Percentiles rank a stretch among this genome's conserved stretches.
phyloP scores from a whole-genome alignment of 2,329 filamentous ascomycete genomes.

The Fonsecaea pugnacius region DNA sequence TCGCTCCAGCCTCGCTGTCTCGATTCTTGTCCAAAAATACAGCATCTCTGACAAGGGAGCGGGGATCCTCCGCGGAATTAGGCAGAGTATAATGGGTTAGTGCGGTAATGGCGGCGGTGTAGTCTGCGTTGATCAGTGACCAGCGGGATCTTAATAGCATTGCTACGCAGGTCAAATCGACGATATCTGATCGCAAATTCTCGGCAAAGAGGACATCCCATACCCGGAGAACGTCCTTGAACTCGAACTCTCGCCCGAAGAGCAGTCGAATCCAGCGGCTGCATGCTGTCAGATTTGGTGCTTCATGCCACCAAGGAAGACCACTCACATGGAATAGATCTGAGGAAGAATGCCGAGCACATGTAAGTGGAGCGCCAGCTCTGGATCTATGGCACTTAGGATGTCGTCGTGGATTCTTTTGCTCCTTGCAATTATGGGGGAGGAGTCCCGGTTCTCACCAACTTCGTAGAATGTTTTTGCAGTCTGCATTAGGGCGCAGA shows the following conservation, averaged over 20 bases:
- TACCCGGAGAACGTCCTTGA: conserved; percentile 78
- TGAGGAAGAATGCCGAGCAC: conserved; percentile 90
- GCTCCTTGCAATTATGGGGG: conserved; percentile 82
- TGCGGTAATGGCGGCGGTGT: conserved; percentile 79
- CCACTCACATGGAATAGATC: conserved; percentile 83
- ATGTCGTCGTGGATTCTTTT: conserved; percentile 83
- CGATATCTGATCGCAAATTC: conserved; percentile 75
- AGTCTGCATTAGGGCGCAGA: conserved; percentile 83
- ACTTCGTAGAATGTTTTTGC: conserved; percentile 87
- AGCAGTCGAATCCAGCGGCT: conserved; percentile 92
- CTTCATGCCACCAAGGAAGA: neutral
- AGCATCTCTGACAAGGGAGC: conserved; percentile 84
- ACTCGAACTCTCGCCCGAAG: conserved; percentile 91
- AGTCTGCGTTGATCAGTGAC: conserved; percentile 84
- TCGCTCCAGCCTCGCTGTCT: conserved; percentile 49
- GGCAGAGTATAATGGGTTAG: conserved; percentile 82
- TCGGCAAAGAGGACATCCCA: conserved; percentile 93
- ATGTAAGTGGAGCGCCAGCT: conserved; percentile 77
- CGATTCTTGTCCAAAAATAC: conserved; percentile 57
- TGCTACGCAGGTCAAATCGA: conserved; percentile 88
- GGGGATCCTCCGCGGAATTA: conserved; percentile 65
- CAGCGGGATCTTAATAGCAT: conserved; percentile 93
- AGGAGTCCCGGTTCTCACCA: conserved; percentile 56
- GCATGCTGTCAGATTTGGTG: conserved; percentile 1
- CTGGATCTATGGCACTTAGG: conserved; percentile 77